A percentile compares a stretch with the other conserved stretches of the same genome.
These are phyloP conservation scores for Podaxis sp. DNA, from an alignment of 768 basidiomycete species.

Conservation along the genomic window DNA sequence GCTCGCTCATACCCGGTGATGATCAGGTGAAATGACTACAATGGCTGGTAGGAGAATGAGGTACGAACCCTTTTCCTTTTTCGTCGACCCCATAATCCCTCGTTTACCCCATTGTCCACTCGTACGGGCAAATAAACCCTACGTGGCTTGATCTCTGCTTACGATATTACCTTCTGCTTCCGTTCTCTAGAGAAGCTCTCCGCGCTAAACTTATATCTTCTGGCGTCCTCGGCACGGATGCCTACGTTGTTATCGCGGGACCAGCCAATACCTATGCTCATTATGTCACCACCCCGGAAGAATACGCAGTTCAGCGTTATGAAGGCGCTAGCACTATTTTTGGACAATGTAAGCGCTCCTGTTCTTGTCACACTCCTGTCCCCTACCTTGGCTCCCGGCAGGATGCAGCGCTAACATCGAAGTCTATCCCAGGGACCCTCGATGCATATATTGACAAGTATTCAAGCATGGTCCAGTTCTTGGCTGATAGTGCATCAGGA, in stretches of 20 bases:
- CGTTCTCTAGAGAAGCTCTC: slow-evolving; percentile 51
- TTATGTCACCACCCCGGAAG: slow-evolving; percentile 69
- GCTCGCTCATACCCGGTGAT: not conserved
- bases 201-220: slow-evolving; percentile 59
- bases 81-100: not conserved
- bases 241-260: slow-evolving; percentile 73
- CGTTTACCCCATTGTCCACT: not conserved
- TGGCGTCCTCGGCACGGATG: slow-evolving; percentile 59
- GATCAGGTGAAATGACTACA: slow-evolving; percentile 65
- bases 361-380: not conserved
- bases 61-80: slow-evolving; percentile 29
- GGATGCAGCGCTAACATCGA: not conserved
- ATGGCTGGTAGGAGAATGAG: slow-evolving; percentile 77
- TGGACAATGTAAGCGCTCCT: slow-evolving; percentile 55
- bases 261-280: slow-evolving; percentile 82
- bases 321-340: slow-evolving; percentile 81
- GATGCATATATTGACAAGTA: slow-evolving; percentile 81
- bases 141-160: slow-evolving; percentile 15
- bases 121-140: not conserved
- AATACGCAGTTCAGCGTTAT: slow-evolving; percentile 71
- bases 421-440: slow-evolving; percentile 48
- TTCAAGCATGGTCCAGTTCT: slow-evolving; percentile 56
- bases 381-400: not conserved
- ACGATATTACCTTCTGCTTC: slow-evolving; percentile 10
- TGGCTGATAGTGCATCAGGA: slow-evolving; percentile 44